phyloP scores from a whole-genome alignment of 2,329 filamentous ascomycete genomes.

The Apiospora rasikravindrae region DNA sequence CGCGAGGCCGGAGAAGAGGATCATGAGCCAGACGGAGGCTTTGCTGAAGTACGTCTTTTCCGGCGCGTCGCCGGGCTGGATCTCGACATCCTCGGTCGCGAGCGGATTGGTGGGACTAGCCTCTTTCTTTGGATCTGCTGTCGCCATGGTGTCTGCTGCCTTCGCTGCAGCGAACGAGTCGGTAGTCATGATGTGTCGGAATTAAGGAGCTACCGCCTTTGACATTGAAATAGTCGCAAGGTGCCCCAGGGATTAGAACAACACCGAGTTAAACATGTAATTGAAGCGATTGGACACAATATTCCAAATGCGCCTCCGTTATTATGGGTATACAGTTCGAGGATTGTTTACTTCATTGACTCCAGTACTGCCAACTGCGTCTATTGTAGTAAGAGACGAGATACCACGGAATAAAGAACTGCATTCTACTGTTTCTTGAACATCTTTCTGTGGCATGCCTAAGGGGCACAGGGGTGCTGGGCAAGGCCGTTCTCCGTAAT shows the following conservation, averaged over 20 bases:
- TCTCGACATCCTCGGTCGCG: conserved; percentile 19
- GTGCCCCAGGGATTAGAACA: too few relatives aligned
- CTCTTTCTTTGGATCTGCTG: background rate
- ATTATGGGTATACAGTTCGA: too few relatives aligned
- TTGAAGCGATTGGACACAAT: background rate
- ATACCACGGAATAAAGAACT: too few relatives aligned
- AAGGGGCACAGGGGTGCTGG: background rate
- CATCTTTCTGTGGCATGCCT: too few relatives aligned
- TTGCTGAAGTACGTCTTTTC: conserved; percentile 44
- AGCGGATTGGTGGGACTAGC: background rate
- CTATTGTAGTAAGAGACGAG: too few relatives aligned
- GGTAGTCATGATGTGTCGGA: background rate
- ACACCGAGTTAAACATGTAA: background rate
- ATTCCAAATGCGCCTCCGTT: background rate
- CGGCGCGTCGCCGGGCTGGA: conserved; percentile 16
- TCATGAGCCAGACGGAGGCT: conserved; percentile 48
- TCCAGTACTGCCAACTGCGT: too few relatives aligned
- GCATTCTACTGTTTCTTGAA: too few relatives aligned
- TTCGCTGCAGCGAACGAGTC: background rate
- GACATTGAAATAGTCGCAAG: background rate
- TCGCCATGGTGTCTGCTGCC: background rate
- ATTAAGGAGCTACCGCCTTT: background rate
- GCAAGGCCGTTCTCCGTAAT: background rate
- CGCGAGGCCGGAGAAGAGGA: conserved; percentile 51
- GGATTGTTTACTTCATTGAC: too few relatives aligned